Evolutionary conservation across 495 filamentous ascomycete genomes (phyloP).

Genomic region (Penicillium lividum): DNA sequence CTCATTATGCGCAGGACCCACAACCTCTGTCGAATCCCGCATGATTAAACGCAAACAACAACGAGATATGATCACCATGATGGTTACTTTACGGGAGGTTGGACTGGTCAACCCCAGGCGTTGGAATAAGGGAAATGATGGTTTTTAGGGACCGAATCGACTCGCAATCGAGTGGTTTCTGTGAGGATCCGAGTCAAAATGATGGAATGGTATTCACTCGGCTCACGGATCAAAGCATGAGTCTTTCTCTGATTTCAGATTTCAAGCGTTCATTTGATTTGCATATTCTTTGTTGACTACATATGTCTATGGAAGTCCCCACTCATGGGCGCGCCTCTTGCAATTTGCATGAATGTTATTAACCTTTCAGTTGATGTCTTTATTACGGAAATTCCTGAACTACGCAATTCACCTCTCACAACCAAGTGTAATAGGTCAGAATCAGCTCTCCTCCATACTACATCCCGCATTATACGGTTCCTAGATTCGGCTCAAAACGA

Average conservation of each 20-base stretch:
- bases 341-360: background rate
- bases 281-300: background rate
- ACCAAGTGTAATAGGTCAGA: no score
- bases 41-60: conserved; percentile 1
- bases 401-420: background rate
- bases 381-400: background rate
- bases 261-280: background rate
- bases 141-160: conserved; percentile 4
- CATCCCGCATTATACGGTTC: background rate
- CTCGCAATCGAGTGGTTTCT: background rate
- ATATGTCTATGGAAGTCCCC: background rate
- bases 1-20: conserved; percentile 8
- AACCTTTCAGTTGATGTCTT: background rate
- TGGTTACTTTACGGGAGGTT: background rate
- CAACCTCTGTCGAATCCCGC: background rate
- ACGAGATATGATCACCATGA: conserved; percentile 10
- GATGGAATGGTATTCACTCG: background rate
- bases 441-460: background rate
- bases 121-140: background rate
- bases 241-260: background rate
- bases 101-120: background rate
- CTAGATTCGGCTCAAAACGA: background rate
- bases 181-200: background rate
- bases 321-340: background rate
- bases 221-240: no score